Base-by-base conservation (phyloP, 768 basidiomycete genomes). In the Leucosporidium yakuticum region DNA sequence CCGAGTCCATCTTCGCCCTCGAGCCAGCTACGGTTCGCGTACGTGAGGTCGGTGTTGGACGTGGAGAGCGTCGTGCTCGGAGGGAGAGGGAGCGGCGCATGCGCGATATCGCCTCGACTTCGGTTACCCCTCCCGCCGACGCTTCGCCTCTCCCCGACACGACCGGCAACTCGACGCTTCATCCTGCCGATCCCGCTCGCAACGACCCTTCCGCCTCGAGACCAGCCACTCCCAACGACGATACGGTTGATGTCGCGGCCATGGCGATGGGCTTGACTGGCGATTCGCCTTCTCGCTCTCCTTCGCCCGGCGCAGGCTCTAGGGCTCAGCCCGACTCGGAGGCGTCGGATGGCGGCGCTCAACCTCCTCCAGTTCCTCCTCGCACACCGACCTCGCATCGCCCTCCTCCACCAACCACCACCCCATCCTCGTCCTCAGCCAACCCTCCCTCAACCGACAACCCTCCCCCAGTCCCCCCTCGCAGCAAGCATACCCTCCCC, bases 1-100 rank as follows among this genome's bases (percentile, higher is more conserved):
- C 87, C 3, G 90, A 93, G 77, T 93, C 91, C 70, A 89, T 94
- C 34, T 94, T 94, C 76, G 91, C 92, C 17, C 80, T 94, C 48
- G 91, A 94, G 77, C 91, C 91, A 15, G 91, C 91, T 3, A 95
- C 92, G 0, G 91, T 95, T 25, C 85, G 91, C 32, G 91, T 95
- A n/a, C 86, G 91, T 7, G 92, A 95, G 78, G 91, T 95, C 29
- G 84, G 92, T 44, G 91, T 94, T 54, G 91, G 90, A 11, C 85
- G 91, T 6, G 89, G 89, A 3, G 92, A 93, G 78, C 84, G 91
- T 39, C 80, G 92, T 67, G 90, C 91, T 17, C 89, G 91, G 27
- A 83, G 91, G 44, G 83, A 92, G 64, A 83, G 91, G 62, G 86
- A 88, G 20, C 84, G 90, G 44, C 88, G 88, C 76, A 83, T 83